These are phyloP conservation scores for Haplosporangium gracile DNA, from an alignment of 192 early-diverging fungal species.

Conservation along the genomic window DNA sequence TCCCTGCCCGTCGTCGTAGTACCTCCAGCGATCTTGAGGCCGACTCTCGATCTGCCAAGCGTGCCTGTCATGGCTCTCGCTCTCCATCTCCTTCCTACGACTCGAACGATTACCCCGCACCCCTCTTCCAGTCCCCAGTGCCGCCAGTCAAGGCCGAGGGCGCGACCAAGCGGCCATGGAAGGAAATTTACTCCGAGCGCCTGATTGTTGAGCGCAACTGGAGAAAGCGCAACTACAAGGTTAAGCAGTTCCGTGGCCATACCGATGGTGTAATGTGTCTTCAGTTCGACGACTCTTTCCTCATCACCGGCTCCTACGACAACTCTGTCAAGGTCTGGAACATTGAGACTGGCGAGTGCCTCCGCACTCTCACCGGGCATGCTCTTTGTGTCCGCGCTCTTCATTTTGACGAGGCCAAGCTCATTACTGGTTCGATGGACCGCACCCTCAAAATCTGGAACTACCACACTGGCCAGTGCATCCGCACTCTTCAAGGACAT, in stretches of 20 bases:
- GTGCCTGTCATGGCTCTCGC: conserved; percentile 17
- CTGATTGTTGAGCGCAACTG: conserved; percentile 94
- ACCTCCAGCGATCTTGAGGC: conserved; percentile 12
- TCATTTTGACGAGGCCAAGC: conserved; percentile 94
- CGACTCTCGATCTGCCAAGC: conserved; percentile 24
- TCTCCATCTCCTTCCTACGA: conserved; percentile 24
- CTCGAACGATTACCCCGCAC: background rate
- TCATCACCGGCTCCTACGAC: conserved; percentile 93
- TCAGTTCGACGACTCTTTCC: conserved; percentile 85
- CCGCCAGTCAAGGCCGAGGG: conserved; percentile 31
- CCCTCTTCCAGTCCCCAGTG: conserved; percentile 46
- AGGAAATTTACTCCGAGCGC: conserved; percentile 97
- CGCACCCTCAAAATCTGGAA: conserved; percentile 94
- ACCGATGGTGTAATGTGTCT: conserved; percentile 91
- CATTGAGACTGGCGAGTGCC: conserved; percentile 80
- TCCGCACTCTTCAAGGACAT: conserved; percentile 84
- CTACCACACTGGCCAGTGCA: conserved; percentile 88
- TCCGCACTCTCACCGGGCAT: conserved; percentile 86
- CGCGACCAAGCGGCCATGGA: conserved; percentile 74
- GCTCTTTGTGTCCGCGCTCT: conserved; percentile 86
- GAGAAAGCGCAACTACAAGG: conserved; percentile 82
- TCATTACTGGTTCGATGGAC: conserved; percentile 96
- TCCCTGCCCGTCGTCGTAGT: conserved; percentile 18
- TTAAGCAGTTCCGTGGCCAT: conserved; percentile 79
- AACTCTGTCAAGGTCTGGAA: conserved; percentile 93